Percentiles rank a stretch among this genome's conserved stretches.
These are phyloP conservation scores for Przewalskia tangutica DNA, from an alignment of 257 asterid species.

Conservation along the genomic window DNA sequence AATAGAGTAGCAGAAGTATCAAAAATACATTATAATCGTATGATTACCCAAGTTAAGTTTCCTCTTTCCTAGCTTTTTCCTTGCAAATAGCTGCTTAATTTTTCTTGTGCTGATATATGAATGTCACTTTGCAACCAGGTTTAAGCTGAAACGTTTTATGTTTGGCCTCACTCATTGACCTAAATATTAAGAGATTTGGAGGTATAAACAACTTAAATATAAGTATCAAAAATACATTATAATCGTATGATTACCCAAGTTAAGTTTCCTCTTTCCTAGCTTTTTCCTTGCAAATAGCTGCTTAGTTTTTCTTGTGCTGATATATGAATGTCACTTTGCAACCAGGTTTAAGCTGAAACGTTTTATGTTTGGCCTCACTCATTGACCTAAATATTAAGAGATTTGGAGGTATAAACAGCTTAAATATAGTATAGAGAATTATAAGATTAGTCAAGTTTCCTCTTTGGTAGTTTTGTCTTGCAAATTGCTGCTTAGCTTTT, in stretches of 20 bases:
- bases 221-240: neutral
- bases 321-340: neutral
- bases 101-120: neutral
- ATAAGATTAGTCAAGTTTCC: neutral
- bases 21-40: neutral
- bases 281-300: neutral
- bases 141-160: neutral
- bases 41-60: neutral
- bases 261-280: neutral
- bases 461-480: neutral
- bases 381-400: neutral
- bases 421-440: neutral
- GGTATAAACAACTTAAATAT: no score
- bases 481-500: neutral
- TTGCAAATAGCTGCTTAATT: neutral
- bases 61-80: neutral
- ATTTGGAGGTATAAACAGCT: neutral
- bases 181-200: neutral
- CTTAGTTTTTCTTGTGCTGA: neutral
- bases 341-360: neutral
- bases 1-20: neutral
- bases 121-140: neutral
- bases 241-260: neutral
- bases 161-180: neutral
- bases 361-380: neutral